Percentiles rank a stretch among this genome's conserved stretches.
Conservation (phyloP, 1,284 basidiomycete species). For the Coniophora puteana region DNA sequence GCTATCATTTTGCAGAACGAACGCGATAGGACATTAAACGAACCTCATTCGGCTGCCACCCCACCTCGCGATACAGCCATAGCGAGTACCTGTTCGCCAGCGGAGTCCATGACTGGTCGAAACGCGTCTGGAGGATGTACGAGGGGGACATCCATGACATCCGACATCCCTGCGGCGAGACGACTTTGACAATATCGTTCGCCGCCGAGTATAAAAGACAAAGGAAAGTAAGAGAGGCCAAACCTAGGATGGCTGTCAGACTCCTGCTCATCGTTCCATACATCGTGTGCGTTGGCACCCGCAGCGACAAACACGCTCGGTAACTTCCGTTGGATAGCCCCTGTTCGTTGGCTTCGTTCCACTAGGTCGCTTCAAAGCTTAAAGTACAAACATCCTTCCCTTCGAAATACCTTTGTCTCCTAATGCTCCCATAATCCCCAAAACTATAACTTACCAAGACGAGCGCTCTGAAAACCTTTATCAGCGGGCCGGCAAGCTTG, state of each 20-base stretch:
- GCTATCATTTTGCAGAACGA: constrained; percentile 3
- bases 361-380: no score
- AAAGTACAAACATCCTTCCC: no score
- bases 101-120: constrained; percentile 65
- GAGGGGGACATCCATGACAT: constrained; percentile 98
- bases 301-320: no score
- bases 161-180: constrained; percentile 86
- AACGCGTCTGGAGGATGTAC: constrained; percentile 68
- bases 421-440: no score
- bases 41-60: constrained; percentile 73
- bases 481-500: no score
- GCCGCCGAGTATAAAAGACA: constrained; percentile 37
- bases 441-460: no score
- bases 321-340: no score
- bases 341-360: no score
- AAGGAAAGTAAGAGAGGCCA: constrained; percentile 26
- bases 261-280: constrained; percentile 14
- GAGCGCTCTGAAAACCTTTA: no score
- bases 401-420: no score
- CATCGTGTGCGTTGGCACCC: no score
- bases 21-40: constrained; percentile 11
- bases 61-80: constrained; percentile 90
- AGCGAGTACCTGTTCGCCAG: constrained; percentile 77
- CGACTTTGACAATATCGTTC: constrained; percentile 33
- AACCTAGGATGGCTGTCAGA: constrained; percentile 11